These are phyloP conservation scores for Mycena indigotica DNA, from an alignment of 768 basidiomycete genomes.

Conservation along the genomic window DNA sequence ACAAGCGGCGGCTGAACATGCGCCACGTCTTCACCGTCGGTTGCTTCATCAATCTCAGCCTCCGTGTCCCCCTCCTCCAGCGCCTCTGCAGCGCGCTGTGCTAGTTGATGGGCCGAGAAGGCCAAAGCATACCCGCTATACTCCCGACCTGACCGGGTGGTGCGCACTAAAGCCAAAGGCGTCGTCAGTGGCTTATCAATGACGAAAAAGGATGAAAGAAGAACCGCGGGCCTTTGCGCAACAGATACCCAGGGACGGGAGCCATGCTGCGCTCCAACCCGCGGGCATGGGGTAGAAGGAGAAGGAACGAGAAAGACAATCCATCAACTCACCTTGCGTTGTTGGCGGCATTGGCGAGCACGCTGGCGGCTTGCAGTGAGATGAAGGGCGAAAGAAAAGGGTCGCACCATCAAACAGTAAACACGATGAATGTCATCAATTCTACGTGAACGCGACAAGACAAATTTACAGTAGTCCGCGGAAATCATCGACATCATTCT, in stretches of 20 bases:
- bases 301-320: neutral
- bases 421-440: neutral
- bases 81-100: neutral
- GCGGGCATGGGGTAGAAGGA: too few relatives aligned
- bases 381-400: neutral
- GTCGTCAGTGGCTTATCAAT: neutral
- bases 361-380: neutral
- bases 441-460: neutral
- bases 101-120: neutral
- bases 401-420: neutral
- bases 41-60: neutral
- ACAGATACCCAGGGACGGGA: neutral
- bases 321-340: neutral
- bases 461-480: neutral
- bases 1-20: neutral
- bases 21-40: neutral
- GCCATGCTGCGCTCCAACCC: neutral
- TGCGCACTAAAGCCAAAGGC: neutral
- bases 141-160: neutral
- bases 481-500: neutral
- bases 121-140: neutral
- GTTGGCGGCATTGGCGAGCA: neutral
- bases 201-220: neutral
- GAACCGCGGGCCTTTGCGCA: neutral
- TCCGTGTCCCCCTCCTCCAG: neutral